Conservation (phyloP, 495 filamentous ascomycete species). For the Daldinia loculata region DNA sequence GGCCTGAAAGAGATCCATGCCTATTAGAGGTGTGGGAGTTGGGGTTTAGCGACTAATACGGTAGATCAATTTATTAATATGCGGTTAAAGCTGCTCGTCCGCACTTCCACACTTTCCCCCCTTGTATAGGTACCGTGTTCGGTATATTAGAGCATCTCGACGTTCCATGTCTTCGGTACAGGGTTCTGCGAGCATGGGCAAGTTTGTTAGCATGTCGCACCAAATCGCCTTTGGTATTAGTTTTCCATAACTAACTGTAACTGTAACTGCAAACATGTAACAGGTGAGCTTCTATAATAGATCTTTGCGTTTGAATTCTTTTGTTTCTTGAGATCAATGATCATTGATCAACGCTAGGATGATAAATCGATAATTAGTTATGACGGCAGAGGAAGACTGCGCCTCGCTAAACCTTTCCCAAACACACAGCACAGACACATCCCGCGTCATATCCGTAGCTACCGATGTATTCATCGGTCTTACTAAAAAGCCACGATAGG, state of each 20-base stretch:
- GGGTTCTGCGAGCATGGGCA: not conserved
- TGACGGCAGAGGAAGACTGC: constrained; percentile 26
- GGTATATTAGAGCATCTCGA: constrained; percentile 12
- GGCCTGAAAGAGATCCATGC: constrained; percentile 16
- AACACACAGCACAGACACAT: not conserved
- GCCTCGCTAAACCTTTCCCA: constrained; percentile 22
- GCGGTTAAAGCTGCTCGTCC: constrained; percentile 32
- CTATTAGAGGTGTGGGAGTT: constrained; percentile 23
- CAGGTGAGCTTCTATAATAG: not conserved
- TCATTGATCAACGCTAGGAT: constrained; percentile 23
- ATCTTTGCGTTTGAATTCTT: not conserved
- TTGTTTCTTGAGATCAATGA: constrained; percentile 14
- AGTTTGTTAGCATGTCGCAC: constrained; percentile 1
- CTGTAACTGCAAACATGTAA: not conserved
- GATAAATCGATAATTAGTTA: constrained; percentile 21
- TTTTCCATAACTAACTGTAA: not conserved
- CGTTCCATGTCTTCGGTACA: not conserved
- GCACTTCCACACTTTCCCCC: not conserved
- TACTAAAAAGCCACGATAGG: not conserved
- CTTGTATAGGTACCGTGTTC: not conserved
- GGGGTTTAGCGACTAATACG: constrained; percentile 12
- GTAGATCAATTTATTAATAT: constrained; percentile 37
- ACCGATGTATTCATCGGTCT: not conserved
- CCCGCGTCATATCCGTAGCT: constrained; percentile 6
- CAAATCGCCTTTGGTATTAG: not conserved